Evolutionary conservation across 352 stramenopile species (phyloP).

Genomic region (Globisporangium paroecandrum): DNA sequence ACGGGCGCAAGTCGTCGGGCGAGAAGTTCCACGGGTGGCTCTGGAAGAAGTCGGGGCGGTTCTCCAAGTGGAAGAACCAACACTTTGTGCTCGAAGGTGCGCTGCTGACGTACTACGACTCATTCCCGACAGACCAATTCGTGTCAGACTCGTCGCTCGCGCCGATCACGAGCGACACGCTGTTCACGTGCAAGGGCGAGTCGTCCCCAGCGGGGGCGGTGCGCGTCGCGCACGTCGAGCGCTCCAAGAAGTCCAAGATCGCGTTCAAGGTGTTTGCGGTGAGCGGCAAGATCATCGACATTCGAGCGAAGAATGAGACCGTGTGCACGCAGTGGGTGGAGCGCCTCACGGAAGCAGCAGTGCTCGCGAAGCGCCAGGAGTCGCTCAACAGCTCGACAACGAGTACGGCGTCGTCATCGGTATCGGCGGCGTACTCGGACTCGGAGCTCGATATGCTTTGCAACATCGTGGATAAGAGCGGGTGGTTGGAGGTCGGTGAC

Average conservation of each 20-base stretch:
- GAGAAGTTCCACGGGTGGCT: conserved; percentile 85
- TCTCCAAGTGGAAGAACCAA: conserved; percentile 82
- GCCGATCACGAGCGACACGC: conserved; percentile 52
- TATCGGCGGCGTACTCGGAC: conserved; percentile 65
- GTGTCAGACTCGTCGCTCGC: conserved; percentile 54
- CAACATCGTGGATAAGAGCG: conserved; percentile 79
- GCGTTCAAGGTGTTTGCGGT: conserved; percentile 82
- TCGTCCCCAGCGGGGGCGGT: conserved; percentile 63
- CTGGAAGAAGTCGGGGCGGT: conserved; percentile 78
- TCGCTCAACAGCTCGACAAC: conserved; percentile 71
- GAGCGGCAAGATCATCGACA: conserved; percentile 80
- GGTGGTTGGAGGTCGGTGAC: conserved; percentile 73
- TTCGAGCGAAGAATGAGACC: conserved; percentile 75
- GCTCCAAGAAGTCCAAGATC: conserved; percentile 69
- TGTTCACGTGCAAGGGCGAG: conserved; percentile 74
- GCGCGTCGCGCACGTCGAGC: conserved; percentile 76
- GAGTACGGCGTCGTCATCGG: conserved; percentile 61
- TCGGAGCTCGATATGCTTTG: conserved; percentile 64
- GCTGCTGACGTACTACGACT: conserved; percentile 79
- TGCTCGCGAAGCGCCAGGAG: conserved; percentile 70
- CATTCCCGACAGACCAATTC: conserved; percentile 79
- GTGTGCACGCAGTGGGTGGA: conserved; percentile 74
- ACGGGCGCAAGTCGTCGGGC: conserved; percentile 48
- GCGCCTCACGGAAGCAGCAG: conserved; percentile 61
- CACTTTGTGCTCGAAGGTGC: conserved; percentile 80